Base-by-base conservation (phyloP, 2,329 filamentous ascomycete species). In the Fonsecaea pedrosoi region DNA sequence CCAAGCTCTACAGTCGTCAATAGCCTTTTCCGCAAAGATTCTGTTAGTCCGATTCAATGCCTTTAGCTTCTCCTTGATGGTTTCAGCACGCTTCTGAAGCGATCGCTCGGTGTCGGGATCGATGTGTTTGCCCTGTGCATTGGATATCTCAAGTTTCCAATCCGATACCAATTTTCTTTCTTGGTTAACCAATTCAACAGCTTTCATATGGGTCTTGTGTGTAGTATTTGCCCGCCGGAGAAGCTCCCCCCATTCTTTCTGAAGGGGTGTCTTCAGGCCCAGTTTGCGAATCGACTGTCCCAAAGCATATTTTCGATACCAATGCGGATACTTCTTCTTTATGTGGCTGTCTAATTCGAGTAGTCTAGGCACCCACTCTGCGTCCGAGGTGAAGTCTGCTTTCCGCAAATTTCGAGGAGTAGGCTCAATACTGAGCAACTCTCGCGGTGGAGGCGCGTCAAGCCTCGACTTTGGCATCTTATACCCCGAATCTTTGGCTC, bases 1-100 rank as follows among this genome's bases (percentile, higher is more conserved):
- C 42, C 60, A 64, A 6, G 66, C 69, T 53, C 71, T 63, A 45
- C 65, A 72, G 53, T 73, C 72, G 59, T 74, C 73, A 38, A 72
- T 66, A 18, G 63, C 69, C 53, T 73, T 73, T 34, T 68, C 48
- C 15, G 65, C 64, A n/a, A 62, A 65, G 37, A 63, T 30, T 37
- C 67, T 62, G 60, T 68, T 66, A 15, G 63, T 70, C 32, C 59
- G 55, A 37, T 40, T 60, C 48, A 67, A 18, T 15, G 62, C 60
- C 12, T 56, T 45, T 42, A 69, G 45, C 15, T 63, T 45, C 6
- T 50, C 15, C 7, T 62, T 37, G 21, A 67, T 60, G 4, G 55
- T 54, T 15, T 61, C 66, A 12, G 62, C 65, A 5, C 45, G 58
- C 1, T 30, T 10, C 35, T 59, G 57, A 5, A 71, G 38, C n/a